A percentile compares a stretch with the other conserved stretches of the same genome.
phyloP scores from a whole-genome alignment of 306 rosid genomes.

The Glycine latifolia region DNA sequence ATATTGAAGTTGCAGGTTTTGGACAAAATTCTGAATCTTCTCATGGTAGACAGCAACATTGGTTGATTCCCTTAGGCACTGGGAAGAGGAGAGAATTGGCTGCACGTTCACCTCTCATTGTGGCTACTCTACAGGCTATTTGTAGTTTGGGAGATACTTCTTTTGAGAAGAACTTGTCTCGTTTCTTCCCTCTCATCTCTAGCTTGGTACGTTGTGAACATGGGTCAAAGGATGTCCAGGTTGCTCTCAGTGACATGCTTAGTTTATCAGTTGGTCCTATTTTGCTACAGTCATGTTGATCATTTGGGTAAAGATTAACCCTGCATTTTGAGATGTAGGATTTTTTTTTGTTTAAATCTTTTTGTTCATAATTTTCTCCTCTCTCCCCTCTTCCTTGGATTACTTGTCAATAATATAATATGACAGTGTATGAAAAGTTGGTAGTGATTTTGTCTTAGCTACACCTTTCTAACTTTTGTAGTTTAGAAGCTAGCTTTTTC shows the following conservation, averaged over 20 bases:
- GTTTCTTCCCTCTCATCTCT: slow-evolving; percentile 84
- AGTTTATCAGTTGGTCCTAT: slow-evolving; percentile 86
- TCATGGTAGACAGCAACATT: slow-evolving; percentile 58
- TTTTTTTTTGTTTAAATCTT: slow-evolving; percentile 51
- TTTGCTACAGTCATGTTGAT: slow-evolving; percentile 79
- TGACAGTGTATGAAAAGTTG: slow-evolving; percentile 61
- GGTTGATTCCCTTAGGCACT: slow-evolving; percentile 88
- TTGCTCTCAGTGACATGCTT: slow-evolving; percentile 90
- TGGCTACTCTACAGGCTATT: slow-evolving; percentile 88
- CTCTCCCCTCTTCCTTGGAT: slow-evolving; percentile 17
- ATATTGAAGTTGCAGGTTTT: slow-evolving; percentile 68
- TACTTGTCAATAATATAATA: slow-evolving; percentile 65
- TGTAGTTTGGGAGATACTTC: slow-evolving; percentile 76
- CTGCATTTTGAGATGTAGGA: slow-evolving; percentile 63
- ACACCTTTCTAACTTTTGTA: slow-evolving; percentile 56
- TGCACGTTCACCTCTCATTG: slow-evolving; percentile 89
- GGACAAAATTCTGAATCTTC: slow-evolving; percentile 66
- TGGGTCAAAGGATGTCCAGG: slow-evolving; percentile 92
- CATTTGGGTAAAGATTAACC: slow-evolving; percentile 47
- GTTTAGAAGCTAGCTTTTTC: slow-evolving; percentile 56
- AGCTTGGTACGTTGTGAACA: slow-evolving; percentile 92
- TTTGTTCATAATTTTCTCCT: slow-evolving; percentile 52
- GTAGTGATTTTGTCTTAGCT: slow-evolving; percentile 56
- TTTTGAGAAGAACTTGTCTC: slow-evolving; percentile 75
- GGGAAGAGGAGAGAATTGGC: slow-evolving; percentile 91